Base-by-base conservation (phyloP, 371 early-diverging fungal genomes). In the Chytridium lagenaria region DNA sequence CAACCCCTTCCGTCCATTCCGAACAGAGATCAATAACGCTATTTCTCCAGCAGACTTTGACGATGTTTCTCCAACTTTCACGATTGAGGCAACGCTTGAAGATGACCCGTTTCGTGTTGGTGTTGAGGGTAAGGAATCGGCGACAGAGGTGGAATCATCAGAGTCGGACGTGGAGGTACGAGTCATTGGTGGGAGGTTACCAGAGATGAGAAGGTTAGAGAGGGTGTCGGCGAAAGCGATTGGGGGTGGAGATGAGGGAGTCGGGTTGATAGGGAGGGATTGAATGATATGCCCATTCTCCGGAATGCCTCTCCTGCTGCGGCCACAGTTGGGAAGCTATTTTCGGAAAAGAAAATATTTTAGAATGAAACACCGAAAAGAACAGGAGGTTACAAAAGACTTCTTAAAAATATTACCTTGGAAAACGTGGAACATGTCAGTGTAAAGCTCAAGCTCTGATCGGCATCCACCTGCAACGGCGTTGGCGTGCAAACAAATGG, bases 381-480 rank as follows among this genome's bases (percentile, higher is more conserved):
- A 49, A 49, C 15, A 10, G 22, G 49, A 49, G 49, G 49, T 15
- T 10, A 10, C 49, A 49, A 49, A 49, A 49, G 49, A 49, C 22
- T 49, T n/a, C n/a, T n/a, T n/a, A n/a, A n/a, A n/a, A 55, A 5
- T 19, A 15, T 3, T 63, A 69, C 70, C 73, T 59, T 80, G 80
- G 59, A 80, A 80, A 19, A 80, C 80, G 51, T 80, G 80, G 52
- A 77, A 80, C 75, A 75, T 74, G 52, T 74, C 74, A 50, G 19
- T 34, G 33, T 61, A 80, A 16, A 80, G 37, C 51, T 77, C 70
- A 38, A 74, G 55, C 1, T 68, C 63, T 22, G 59, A 55, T 28
- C 44, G 33, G 23, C n/a, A 26, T 10, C 67, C 72, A 34, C 10
- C 28, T 33, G 30, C 23, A 12, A 40, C 50, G 16, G 69, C 50